Conservation (phyloP, 495 filamentous ascomycete genomes). For the Zalerion maritima region DNA sequence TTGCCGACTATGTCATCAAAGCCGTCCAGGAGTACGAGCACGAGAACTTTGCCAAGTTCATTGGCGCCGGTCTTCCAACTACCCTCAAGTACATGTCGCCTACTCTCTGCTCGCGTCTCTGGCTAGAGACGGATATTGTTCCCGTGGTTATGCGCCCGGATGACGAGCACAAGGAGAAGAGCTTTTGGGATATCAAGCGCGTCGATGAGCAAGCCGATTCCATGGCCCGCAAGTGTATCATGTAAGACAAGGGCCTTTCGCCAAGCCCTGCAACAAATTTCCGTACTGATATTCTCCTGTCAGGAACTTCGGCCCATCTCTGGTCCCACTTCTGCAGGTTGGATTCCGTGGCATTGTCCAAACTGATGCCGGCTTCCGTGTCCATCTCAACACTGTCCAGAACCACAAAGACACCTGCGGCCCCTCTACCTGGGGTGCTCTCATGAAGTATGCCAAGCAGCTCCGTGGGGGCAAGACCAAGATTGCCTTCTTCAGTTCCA, state of each 20-base stretch:
- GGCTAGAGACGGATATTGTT: slow-evolving; percentile 66
- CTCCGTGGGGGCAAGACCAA: slow-evolving; percentile 53
- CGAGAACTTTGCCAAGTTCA: slow-evolving; percentile 50
- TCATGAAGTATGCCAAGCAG: slow-evolving; percentile 49
- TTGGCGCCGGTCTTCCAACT: slow-evolving; percentile 45
- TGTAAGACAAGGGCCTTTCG: slow-evolving; percentile 25
- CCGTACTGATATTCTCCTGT: background rate
- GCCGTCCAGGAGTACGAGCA: slow-evolving; percentile 43
- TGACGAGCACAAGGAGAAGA: slow-evolving; percentile 27
- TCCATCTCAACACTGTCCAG: slow-evolving; percentile 42
- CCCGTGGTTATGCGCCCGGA: slow-evolving; percentile 41
- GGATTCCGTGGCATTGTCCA: slow-evolving; percentile 61
- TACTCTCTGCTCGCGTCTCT: slow-evolving; percentile 54
- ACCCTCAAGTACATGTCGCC: slow-evolving; percentile 39
- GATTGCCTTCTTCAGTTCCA: slow-evolving; percentile 75
- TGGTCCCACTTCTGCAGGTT: slow-evolving; percentile 59
- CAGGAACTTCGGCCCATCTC: slow-evolving; percentile 64
- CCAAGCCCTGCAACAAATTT: slow-evolving; percentile 5
- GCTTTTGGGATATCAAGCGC: slow-evolving; percentile 38
- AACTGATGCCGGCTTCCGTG: slow-evolving; percentile 52
- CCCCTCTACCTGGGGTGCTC: slow-evolving; percentile 49
- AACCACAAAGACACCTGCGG: slow-evolving; percentile 52
- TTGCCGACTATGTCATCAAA: slow-evolving; percentile 39
- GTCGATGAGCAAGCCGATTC: slow-evolving; percentile 80
- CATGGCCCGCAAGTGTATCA: slow-evolving; percentile 68